Evolutionary conservation across 805 yeast species (phyloP).

Genomic region (Saccharomycopsis synnaedendra): DNA sequence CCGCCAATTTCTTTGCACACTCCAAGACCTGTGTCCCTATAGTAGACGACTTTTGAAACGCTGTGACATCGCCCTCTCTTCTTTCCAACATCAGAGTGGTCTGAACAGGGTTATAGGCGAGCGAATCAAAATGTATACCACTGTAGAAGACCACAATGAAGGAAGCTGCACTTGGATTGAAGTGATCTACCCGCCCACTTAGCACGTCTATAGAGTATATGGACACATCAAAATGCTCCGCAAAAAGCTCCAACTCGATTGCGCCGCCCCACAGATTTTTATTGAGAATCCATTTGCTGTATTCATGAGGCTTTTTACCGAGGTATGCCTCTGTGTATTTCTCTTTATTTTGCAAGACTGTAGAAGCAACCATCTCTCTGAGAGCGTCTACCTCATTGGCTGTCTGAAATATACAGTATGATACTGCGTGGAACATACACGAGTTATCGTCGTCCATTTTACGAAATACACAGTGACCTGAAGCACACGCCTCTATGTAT

Average conservation of each 20-base stretch:
- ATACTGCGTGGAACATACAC: conserved; percentile 58
- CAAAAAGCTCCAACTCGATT: conserved; percentile 55
- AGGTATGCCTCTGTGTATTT: conserved; percentile 46
- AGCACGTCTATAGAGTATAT: conserved; percentile 58
- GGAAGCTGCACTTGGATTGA: conserved; percentile 30
- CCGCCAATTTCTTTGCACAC: conserved; percentile 30
- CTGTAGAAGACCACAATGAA: conserved; percentile 49
- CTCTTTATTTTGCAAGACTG: conserved; percentile 30
- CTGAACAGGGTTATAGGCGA: conserved; percentile 30
- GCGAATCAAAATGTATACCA: conserved; percentile 67
- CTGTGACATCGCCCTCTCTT: conserved; percentile 25
- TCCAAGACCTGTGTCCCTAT: conserved; percentile 26
- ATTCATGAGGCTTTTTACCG: conserved; percentile 37
- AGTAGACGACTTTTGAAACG: conserved; percentile 28
- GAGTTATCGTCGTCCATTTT: conserved; percentile 70
- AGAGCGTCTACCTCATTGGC: conserved; percentile 33
- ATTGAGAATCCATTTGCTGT: conserved; percentile 48
- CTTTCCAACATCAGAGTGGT: conserved; percentile 6
- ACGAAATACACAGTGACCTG: conserved; percentile 24
- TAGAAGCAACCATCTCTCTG: conserved; percentile 38
- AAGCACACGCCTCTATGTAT: background rate
- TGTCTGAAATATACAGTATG: conserved; percentile 36
- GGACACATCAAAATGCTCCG: conserved; percentile 37
- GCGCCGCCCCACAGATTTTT: conserved; percentile 77
- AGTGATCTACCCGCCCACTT: conserved; percentile 43